These are phyloP conservation scores for Lentinus polychrous DNA, from an alignment of 1,284 basidiomycete species.

Conservation along the genomic window DNA sequence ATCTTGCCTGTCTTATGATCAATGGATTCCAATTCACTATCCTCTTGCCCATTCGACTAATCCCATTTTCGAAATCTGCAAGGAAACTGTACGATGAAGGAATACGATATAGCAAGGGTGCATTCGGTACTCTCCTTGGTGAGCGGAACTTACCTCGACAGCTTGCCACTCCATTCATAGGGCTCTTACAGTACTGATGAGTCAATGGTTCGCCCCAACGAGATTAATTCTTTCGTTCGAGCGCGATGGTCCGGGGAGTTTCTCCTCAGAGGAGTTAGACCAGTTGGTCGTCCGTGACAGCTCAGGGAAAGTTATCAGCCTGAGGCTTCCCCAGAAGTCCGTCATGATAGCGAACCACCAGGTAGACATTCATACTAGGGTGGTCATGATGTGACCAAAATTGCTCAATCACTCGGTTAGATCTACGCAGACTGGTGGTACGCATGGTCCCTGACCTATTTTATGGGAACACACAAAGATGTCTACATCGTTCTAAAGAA, in stretches of 20 bases:
- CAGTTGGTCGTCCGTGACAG: constrained; percentile 48
- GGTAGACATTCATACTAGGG: constrained; percentile 31
- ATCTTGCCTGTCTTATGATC: constrained; percentile 61
- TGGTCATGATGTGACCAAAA: constrained; percentile 7
- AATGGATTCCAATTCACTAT: constrained; percentile 66
- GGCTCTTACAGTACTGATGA: constrained; percentile 53
- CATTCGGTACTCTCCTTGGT: constrained; percentile 74
- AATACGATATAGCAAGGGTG: constrained; percentile 76
- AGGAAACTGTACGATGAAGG: constrained; percentile 54
- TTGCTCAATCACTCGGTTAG: constrained; percentile 31
- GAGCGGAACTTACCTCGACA: constrained; percentile 23
- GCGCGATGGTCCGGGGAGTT: constrained; percentile 52
- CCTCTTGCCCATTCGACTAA: constrained; percentile 54
- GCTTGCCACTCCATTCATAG: neutral
- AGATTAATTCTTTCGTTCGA: constrained; percentile 73
- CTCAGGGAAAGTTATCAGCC: constrained; percentile 46
- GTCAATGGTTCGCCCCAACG: constrained; percentile 79
- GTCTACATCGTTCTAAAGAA: constrained; percentile 89
- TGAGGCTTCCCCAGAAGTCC: constrained; percentile 72
- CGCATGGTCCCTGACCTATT: constrained; percentile 82
- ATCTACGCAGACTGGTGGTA: constrained; percentile 92
- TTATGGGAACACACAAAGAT: constrained; percentile 63
- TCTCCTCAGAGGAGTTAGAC: constrained; percentile 52
- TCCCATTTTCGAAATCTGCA: constrained; percentile 42
- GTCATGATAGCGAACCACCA: constrained; percentile 82